Percentiles rank a stretch among this genome's conserved stretches.
These are phyloP conservation scores for Lentinula guzmanii DNA, from an alignment of 768 basidiomycete species.

Conservation along the genomic window DNA sequence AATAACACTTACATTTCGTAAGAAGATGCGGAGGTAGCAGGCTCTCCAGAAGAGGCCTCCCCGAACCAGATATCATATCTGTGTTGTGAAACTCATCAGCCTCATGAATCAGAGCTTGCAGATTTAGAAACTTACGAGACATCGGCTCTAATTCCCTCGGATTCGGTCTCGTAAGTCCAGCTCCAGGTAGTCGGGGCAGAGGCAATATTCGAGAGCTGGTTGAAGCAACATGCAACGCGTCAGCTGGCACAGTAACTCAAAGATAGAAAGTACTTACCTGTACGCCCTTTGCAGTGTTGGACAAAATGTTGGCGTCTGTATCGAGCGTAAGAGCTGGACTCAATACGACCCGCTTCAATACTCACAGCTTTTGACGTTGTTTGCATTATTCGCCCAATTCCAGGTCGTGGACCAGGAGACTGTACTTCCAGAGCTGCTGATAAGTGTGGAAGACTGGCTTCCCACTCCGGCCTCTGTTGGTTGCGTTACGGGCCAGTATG, in stretches of 20 bases:
- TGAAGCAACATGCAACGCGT: neutral
- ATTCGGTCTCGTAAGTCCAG: constrained; percentile 42
- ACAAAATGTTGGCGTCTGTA: constrained; percentile 44
- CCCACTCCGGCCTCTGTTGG: constrained; percentile 38
- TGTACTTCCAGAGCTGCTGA: constrained; percentile 27
- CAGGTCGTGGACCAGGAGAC: constrained; percentile 51
- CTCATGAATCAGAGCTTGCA: neutral
- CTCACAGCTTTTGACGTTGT: constrained; percentile 54
- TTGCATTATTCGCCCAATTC: constrained; percentile 43
- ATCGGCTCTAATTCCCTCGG: constrained; percentile 44
- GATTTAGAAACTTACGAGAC: constrained; percentile 30
- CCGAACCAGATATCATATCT: constrained; percentile 56
- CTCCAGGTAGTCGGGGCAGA: constrained; percentile 45
- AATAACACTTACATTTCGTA: constrained; percentile 42
- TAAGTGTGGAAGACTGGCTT: constrained; percentile 41
- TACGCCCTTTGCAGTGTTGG: constrained; percentile 41
- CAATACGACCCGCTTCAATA: neutral
- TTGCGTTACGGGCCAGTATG: neutral
- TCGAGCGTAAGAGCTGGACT: neutral
- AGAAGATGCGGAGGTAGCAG: constrained; percentile 41
- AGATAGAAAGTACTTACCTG: constrained; percentile 22
- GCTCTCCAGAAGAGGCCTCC: constrained; percentile 29
- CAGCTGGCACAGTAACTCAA: neutral
- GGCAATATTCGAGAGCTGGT: constrained; percentile 32
- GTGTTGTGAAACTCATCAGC: neutral